Evolutionary conservation across 2,329 filamentous ascomycete species (phyloP).

Genomic region (Aureobasidium sp.): DNA sequence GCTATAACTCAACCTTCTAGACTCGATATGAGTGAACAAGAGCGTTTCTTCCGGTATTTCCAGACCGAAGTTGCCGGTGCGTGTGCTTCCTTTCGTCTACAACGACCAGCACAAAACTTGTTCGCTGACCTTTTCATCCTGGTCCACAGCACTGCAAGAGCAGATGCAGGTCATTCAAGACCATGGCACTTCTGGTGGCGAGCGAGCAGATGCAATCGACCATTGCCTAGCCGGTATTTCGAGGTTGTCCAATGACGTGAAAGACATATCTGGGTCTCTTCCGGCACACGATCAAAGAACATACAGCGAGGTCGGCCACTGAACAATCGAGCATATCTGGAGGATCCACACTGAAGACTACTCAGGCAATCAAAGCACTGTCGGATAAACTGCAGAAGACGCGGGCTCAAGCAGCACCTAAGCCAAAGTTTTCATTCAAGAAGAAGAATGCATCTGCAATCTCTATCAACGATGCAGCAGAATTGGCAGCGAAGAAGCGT

Average conservation of each 20-base stretch:
- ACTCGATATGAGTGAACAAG: slow-evolving; percentile 10
- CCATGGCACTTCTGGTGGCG: slow-evolving; percentile 58
- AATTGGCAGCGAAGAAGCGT: slow-evolving; percentile 35
- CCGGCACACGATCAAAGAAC: slow-evolving; percentile 85
- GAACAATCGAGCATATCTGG: not conserved
- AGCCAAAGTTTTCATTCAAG: slow-evolving; percentile 79
- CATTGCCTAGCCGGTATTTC: slow-evolving; percentile 73
- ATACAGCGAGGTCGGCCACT: slow-evolving; percentile 62
- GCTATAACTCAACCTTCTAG: not conserved
- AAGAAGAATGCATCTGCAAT: slow-evolving; percentile 38
- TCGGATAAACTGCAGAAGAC: slow-evolving; percentile 70
- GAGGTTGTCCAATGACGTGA: slow-evolving; percentile 72
- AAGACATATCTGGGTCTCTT: slow-evolving; percentile 73
- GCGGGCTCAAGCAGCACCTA: slow-evolving; percentile 58
- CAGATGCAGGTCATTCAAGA: slow-evolving; percentile 63
- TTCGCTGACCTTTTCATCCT: slow-evolving; percentile 8
- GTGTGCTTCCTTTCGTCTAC: slow-evolving; percentile 20
- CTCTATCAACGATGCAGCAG: slow-evolving; percentile 50
- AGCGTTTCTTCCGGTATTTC: slow-evolving; percentile 80
- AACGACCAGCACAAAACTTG: not conserved
- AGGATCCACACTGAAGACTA: not conserved
- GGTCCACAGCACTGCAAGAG: slow-evolving; percentile 59
- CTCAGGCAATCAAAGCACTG: slow-evolving; percentile 68
- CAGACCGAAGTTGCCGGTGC: slow-evolving; percentile 65
- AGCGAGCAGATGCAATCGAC: slow-evolving; percentile 74